Percentiles rank a stretch among this genome's conserved stretches.
phyloP scores from a whole-genome alignment of 2,329 filamentous ascomycete species.

The Colletotrichum spinosum region DNA sequence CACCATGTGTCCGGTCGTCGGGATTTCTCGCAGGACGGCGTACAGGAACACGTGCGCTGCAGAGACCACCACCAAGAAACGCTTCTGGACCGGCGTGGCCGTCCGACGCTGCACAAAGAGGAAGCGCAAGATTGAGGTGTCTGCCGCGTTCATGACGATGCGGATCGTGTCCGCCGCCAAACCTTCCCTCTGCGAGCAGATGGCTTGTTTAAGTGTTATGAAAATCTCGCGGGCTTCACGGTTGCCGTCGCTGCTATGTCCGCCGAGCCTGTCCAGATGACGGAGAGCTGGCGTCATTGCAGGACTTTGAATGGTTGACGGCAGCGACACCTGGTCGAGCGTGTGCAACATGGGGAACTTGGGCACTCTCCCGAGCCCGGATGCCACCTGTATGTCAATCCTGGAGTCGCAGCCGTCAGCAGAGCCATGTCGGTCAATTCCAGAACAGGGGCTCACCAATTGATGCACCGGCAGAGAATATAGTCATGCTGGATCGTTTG shows the following conservation, averaged over 20 bases:
- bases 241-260: constrained; percentile 17
- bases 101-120: constrained; percentile 27
- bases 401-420: constrained; percentile 19
- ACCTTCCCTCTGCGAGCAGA: constrained; percentile 20
- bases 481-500: constrained; percentile 37
- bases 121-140: constrained; percentile 36
- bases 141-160: constrained; percentile 38
- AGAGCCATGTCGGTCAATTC: too few species aligned
- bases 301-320: constrained; percentile 18
- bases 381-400: constrained; percentile 37
- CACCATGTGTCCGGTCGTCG: constrained; percentile 35
- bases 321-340: constrained; percentile 35
- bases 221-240: constrained; percentile 31
- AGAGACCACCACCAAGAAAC: constrained; percentile 28
- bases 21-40: constrained; percentile 32
- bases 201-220: constrained; percentile 30
- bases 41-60: constrained; percentile 38
- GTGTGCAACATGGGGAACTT: constrained; percentile 38
- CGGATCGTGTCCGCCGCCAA: constrained; percentile 36
- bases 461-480: constrained; percentile 38
- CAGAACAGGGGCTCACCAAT: constrained; percentile 26
- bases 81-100: constrained; percentile 22
- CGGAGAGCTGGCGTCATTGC: constrained; percentile 28
- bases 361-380: constrained; percentile 35
- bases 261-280: constrained; percentile 30